Evolutionary conservation across 2,329 filamentous ascomycete genomes (phyloP), one percentile per base, ranked within the genome.

Genomic region (Hypocreales sp.): DNA sequence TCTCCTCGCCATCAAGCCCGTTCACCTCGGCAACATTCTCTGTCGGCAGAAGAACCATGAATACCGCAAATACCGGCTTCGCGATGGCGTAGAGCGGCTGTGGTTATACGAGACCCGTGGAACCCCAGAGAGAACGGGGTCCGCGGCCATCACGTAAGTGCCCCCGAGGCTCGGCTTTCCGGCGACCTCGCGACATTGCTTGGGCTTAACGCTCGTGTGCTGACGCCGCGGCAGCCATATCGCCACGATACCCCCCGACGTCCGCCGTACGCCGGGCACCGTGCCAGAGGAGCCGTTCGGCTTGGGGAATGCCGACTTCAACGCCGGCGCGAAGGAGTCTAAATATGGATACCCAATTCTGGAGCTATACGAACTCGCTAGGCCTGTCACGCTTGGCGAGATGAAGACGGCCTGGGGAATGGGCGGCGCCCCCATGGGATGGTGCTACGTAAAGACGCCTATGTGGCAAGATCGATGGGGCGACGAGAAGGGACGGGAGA

Each of bases 231-330:
- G 8, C 17, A 32, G 30, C 5, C 33, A 38, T 11, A 31, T 41
- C 13, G 33, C 35, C 2, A 14, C 22, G 0, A 40, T 40, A 4
- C 33, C 36, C 7, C 15, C 29, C 2, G 9, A 12, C 1, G 20
- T 26, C 0, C 35, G 33, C 7, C 36, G 24, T 10, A 27, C 31
- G 2, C 38, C 38, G 13, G 39, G 39, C 4, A 31, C 27, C 5
- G 39, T 40, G 8, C 38, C 36, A 8, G 16, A 13, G 10, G 24
- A 50, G n/a, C 44, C 43, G 3, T 24, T 32, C 13, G 45, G 45
- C 9, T 37, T 45, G 8, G 42, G 42, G 19, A 48, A 48, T 20
- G 25, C 33, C 10, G 40, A 48, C 15, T 48, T 46, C 31, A 48
- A 48, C 20, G 37, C 39, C 8, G 40, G 45, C 1, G 26, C 29